Evolutionary conservation across 2,329 filamentous ascomycete species (phyloP), one percentile per base, ranked within the genome.

Genomic region (Trichoderma arundinaceum): DNA sequence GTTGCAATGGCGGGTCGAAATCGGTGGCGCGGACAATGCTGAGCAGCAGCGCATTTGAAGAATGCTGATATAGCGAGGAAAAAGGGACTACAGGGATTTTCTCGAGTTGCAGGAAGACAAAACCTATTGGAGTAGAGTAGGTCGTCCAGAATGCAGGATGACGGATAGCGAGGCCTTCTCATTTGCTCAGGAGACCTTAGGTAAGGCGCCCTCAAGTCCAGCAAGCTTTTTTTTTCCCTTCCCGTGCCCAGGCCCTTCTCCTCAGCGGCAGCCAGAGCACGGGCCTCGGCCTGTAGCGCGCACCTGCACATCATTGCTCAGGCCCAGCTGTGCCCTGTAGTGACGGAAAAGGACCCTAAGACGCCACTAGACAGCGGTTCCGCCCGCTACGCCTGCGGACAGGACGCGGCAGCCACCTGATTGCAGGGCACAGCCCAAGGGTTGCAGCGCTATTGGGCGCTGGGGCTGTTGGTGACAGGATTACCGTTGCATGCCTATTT

Each of bases 31-130:
- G 43, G 35, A 46, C 33, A 54, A 54, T 15, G 52, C 28, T 41
- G 44, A 65, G 60, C 52, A 56, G 46, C n/a, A 49, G 65, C 61
- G 65, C 65, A 67, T 67, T 54, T 53, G 65, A 59, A 49, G 53
- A 51, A 43, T 46, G 46, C 49, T 48, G 53, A 64, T 64, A 49
- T 33, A 43, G 61, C 65, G 61, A 64, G 38, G 39, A 53, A 43
- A 39, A 46, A 53, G 32, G 41, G 32, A 62, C 13, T 54, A 44
- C 35, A 52, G 15, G 17, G 17, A 10, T 53, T 63, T 54, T 44
- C 17, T 63, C 41, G 49, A 54, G 49, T 28, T 63, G 49, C 59
- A 54, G 59, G 46, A 33, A 33, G 60, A 15, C 41, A 32, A 43
- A 63, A 60, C n/a, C 22, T 52, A 65, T 65, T 65, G 64, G 56